Percentiles rank a stretch among this genome's conserved stretches.
Evolutionary conservation across 441 rosid species (phyloP).

Genomic region (Isatis lusitanica): DNA sequence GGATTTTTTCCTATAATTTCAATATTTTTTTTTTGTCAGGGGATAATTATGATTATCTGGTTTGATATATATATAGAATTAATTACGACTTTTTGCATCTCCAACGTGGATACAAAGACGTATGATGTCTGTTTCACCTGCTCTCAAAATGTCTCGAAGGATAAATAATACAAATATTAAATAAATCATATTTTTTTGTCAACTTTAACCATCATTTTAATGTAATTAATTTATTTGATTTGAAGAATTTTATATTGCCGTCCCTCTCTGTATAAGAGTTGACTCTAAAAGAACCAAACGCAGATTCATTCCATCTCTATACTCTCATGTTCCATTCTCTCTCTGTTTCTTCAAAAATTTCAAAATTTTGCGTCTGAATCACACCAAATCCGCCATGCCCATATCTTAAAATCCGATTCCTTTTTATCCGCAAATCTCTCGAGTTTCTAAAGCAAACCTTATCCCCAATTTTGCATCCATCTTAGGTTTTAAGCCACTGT

Average conservation of each 20-base stretch:
- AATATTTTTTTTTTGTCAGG: neutral
- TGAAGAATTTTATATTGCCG: slow-evolving; percentile 11
- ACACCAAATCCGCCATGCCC: slow-evolving; percentile 28
- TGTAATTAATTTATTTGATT: neutral
- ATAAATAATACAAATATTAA: neutral
- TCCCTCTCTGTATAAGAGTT: slow-evolving; percentile 32
- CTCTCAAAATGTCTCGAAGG: neutral
- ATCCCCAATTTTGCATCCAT: neutral
- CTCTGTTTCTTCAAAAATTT: slow-evolving; percentile 8
- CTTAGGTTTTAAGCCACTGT: neutral
- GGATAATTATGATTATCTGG: neutral
- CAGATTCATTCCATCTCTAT: slow-evolving; percentile 31
- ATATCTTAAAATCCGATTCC: slow-evolving; percentile 10
- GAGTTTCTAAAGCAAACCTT: neutral
- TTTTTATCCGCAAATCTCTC: slow-evolving; percentile 5
- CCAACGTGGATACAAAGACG: slow-evolving; percentile 22
- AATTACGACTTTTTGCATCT: slow-evolving; percentile 15
- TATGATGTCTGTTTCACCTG: slow-evolving; percentile 22
- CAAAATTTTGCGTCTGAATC: slow-evolving; percentile 28
- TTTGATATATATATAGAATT: neutral
- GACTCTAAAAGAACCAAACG: slow-evolving; percentile 31
- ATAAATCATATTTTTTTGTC: neutral
- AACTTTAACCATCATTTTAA: slow-evolving; percentile 1
- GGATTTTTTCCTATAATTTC: neutral
- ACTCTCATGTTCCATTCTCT: neutral